phyloP scores from a whole-genome alignment of 2,329 filamentous ascomycete genomes.

The Trichoderma hamatum region DNA sequence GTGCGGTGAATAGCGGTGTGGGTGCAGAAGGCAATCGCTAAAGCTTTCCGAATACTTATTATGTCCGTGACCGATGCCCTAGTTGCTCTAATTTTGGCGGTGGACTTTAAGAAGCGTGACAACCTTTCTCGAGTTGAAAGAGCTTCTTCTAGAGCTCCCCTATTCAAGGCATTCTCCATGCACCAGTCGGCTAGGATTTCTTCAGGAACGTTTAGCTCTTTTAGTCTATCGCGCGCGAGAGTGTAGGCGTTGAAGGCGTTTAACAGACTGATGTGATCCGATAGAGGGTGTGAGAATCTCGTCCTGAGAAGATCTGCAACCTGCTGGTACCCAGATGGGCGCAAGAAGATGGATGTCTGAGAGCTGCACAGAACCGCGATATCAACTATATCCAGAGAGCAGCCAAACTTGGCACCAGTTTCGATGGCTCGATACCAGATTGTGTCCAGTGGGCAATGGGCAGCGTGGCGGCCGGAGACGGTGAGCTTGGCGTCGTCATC shows the following conservation, averaged over 20 bases:
- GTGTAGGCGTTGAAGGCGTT: conserved; percentile 22
- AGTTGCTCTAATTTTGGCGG: too few relatives aligned
- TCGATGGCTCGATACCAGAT: conserved; percentile 27
- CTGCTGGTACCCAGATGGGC: background rate
- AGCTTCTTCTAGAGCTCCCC: conserved; percentile 22
- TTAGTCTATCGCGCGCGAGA: background rate
- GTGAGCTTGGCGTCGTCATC: conserved; percentile 7
- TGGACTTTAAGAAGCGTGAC: background rate
- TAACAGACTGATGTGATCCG: conserved; percentile 25
- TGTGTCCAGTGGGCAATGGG: conserved; percentile 20
- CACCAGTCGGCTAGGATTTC: conserved; percentile 1
- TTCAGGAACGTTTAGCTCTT: background rate
- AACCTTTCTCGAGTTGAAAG: background rate
- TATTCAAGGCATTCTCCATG: conserved; percentile 5
- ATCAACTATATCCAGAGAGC: conserved; percentile 23
- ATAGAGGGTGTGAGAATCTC: conserved; percentile 12
- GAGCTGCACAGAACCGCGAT: conserved; percentile 25
- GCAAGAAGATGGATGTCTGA: conserved; percentile 22
- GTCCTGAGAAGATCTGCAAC: conserved; percentile 16
- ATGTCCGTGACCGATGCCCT: conserved; percentile 19
- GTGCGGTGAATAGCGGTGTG: conserved; percentile 16
- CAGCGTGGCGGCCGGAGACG: conserved; percentile 12
- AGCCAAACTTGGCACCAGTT: conserved; percentile 13
- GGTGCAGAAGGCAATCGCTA: conserved; percentile 26
- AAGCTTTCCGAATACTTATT: conserved; percentile 19